Evolutionary conservation across 768 basidiomycete genomes (phyloP), one percentile per base, ranked within the genome.

Genomic region (Pholiota conissans): DNA sequence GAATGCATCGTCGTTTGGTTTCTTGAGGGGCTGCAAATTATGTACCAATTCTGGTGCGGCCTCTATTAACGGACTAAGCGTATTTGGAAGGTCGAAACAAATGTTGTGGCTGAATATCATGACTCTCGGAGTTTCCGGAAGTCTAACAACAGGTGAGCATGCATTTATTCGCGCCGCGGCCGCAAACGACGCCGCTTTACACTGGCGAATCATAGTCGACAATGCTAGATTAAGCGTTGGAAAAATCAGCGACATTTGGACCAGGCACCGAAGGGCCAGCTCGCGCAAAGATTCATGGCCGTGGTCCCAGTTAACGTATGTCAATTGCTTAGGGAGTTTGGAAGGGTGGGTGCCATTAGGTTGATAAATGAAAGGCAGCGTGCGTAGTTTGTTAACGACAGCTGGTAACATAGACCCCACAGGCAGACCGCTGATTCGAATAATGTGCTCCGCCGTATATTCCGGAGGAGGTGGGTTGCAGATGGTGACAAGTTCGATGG

Each of bases 201-300:
- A 63, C 6, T 51, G 59, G 8, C 57, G 56, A 29, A 63, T 56
- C 53, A 63, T 47, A 5, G 53, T 37, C 22, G 57, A 52, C 37
- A 63, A 29, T 49, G 54, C 56, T 29, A 57, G 52, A 10, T 55
- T 55, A 20, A 63, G 52, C n/a, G 61, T 57, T 27, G 63, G 63
- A 45, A 61, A 63, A 18, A 59, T 55, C 34, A 52, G 37, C 5
- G 57, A 63, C 14, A 56, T 55, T 45, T 58, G 57, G 18, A 55
- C 20, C 45, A 63, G 60, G 47, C 53, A 58, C 20, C 49, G 56
- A 22, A 60, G 39, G 47, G 62, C 62, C 51, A 58, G 59, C 48
- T 58, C 42, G 30, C 62, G 62, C 35, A 63, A 60, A 8, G 62
- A 60, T 26, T 63, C 60, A 49, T 61, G 52, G 22, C 52, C 57